Evolutionary conservation across 2,329 filamentous ascomycete genomes (phyloP), one percentile per base, ranked within the genome.

Genomic region (Scedosporium boydii): DNA sequence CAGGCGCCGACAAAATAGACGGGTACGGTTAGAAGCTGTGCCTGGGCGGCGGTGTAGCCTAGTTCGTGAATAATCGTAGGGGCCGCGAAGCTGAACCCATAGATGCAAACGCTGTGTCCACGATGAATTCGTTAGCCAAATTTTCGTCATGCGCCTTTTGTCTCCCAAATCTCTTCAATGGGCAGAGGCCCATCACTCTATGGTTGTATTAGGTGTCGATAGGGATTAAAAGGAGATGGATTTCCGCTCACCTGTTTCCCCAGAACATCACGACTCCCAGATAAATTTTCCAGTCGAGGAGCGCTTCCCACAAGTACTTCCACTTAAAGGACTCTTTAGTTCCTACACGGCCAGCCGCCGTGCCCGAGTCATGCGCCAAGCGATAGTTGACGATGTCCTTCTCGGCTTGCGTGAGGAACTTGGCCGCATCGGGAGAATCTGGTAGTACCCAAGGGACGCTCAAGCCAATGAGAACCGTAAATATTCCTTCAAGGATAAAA

Each of bases 271-370:
- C 76, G 4, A 87, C 75, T 60, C 80, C 81, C 29, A 79, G 73
- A 76, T 78, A 82, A 56, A 91, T 92, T 74, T 96, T 93, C 87
- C 89, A 95, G 69, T 96, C 91, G 44, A 80, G 84, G 56, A 93
- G 76, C 1, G 87, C 87, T 6, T 84, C 81, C 82, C 85, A 86
- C 63, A 95, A 84, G 69, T 93, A 95, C 14, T 78, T 77, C 84
- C 87, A 89, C 65, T 86, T 81, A 71, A 95, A 95, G 58, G 87
- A 82, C 67, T 95, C 91, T 48, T 89, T 84, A 67, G 88, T 81
- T 0, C 87, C 88, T 21, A 80, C 75, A 3, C 70, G 72, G 1
- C 66, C 63, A 1, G 66, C 67, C 0, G 63, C 63, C 42, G 64
- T 58, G 21, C 66, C 59, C 51, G 66, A 55, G 77, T 96, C 90